Conservation (phyloP, 306 rosid species). For the Acacia crassicarpa region DNA sequence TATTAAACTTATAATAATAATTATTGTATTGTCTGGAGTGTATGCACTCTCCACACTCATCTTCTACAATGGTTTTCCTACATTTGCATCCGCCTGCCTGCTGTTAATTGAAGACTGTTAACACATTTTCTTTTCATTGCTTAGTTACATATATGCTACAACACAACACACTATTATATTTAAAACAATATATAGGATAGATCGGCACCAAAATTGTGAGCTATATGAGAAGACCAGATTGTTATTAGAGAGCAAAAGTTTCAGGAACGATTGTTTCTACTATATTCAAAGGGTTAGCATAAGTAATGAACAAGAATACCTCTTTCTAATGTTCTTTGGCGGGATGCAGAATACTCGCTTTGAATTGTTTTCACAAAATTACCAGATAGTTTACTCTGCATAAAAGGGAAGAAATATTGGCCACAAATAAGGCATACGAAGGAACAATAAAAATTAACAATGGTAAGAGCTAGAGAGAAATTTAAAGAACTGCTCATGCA, state of each 20-base stretch:
- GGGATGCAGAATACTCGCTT: conserved; percentile 46
- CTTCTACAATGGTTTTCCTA: background rate
- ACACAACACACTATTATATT: background rate
- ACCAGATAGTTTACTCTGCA: conserved; percentile 54
- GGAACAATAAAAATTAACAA: background rate
- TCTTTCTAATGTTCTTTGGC: conserved; percentile 52
- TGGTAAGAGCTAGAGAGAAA: background rate
- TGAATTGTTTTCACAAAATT: conserved; percentile 38
- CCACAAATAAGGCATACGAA: background rate
- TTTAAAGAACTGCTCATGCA: background rate
- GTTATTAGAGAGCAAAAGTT: background rate
- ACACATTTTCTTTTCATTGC: background rate
- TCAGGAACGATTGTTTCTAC: background rate
- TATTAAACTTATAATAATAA: background rate
- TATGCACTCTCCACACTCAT: conserved; percentile 18
- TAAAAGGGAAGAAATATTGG: background rate
- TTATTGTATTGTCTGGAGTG: background rate
- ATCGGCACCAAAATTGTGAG: background rate
- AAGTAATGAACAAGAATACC: conserved; percentile 38
- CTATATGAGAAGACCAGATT: background rate
- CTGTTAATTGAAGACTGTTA: conserved; percentile 4
- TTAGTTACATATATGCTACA: background rate
- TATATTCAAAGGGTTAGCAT: background rate
- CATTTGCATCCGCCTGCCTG: background rate
- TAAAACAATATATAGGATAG: background rate